Conservation (phyloP, 306 rosid species). For the Cucumis cinereus region DNA sequence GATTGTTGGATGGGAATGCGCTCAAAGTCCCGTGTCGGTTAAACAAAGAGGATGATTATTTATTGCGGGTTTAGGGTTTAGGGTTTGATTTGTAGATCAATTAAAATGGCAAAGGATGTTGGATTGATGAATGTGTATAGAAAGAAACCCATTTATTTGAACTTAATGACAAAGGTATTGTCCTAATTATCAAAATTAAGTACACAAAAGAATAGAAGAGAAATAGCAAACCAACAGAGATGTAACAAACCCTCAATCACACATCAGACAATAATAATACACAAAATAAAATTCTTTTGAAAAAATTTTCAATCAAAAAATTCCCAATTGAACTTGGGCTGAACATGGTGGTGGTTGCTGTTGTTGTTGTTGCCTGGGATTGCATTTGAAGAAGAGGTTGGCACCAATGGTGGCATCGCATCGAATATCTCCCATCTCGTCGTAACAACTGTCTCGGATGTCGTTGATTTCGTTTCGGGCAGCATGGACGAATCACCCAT, state of each 20-base stretch:
- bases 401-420: constrained; percentile 8
- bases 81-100: background rate
- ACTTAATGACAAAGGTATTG: background rate
- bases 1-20: no score
- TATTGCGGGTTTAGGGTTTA: no score
- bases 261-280: background rate
- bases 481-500: background rate
- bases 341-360: background rate
- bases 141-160: background rate
- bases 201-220: constrained; percentile 8
- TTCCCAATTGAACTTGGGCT: constrained; percentile 13
- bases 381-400: background rate
- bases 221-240: background rate
- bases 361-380: background rate
- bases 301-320: background rate
- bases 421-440: constrained; percentile 88
- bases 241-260: background rate
- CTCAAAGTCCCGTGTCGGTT: no score
- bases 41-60: no score
- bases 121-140: background rate
- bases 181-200: constrained; percentile 5
- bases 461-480: constrained; percentile 20
- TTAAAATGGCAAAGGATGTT: no score
- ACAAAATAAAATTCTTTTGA: background rate
- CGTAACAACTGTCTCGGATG: constrained; percentile 33